Evolutionary conservation across 805 yeast genomes (phyloP), one percentile per base, ranked within the genome.

Genomic region (Wickerhamiella sergipiensis): DNA sequence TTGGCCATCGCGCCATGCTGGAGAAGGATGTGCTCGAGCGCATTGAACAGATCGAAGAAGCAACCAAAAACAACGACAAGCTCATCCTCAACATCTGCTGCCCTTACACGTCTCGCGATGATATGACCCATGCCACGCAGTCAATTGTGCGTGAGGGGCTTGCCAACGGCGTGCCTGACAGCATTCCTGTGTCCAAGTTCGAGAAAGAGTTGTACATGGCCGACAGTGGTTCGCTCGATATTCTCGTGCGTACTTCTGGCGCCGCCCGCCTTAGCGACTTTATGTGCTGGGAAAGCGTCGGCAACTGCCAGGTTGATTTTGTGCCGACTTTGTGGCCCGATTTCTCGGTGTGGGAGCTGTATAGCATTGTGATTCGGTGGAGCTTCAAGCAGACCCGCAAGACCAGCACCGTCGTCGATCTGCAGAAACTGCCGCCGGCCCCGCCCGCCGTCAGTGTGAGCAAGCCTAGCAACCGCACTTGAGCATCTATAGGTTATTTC

Each of bases 51-150:
- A 82, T 87, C 1, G 89, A 84, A 62, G 73, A 72, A 33, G 58
- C 72, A 29, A 87, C 96, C 0, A 70, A 71, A 51, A 57, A 73
- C 50, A 81, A 85, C 63, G 67, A 63, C 18, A 55, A 57, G 15
- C 58, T 61, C 54, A 48, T 54, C n/a, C 57, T 67, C 49, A 66
- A 67, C 50, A 65, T 67, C 46, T 90, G 97, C 64, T 86, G 92
- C 64, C 96, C 97, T 3, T 92, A 92, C 68, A 92, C 98, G 0
- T 80, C 97, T 24, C 74, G 95, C 54, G 89, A 85, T 65, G 98
- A 87, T 65, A 85, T 87, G 55, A 75, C 84, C 2, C 79, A 78
- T 52, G 74, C 94, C 1, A 76, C 88, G 51, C 71, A 72, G 52
- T 59, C 61, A 4, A 69, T 78, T 2, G 75, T 76, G 12, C 47